Base-by-base conservation (phyloP, 352 stramenopile species). In the Phytophthora sojae region DNA sequence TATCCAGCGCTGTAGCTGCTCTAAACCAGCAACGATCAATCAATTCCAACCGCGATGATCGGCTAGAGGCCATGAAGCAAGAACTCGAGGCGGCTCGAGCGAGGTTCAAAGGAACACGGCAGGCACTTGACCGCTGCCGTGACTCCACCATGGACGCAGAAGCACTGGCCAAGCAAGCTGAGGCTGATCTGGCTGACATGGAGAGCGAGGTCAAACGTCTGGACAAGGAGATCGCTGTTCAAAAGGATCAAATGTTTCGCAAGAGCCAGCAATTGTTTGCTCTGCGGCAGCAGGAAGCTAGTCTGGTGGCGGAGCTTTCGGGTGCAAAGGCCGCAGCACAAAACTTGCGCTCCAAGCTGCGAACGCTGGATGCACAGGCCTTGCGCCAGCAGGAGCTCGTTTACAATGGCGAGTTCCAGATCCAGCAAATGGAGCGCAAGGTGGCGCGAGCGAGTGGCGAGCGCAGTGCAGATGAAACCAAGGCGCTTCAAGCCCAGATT, bases 381-480 rank as follows among this genome's bases (percentile, higher is more conserved):
- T 76, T 96, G 30, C 83, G 91, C 0, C 97, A 99, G 71, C 88
- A 98, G 64, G 96, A 99, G 79, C 81, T 99, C 7, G 81, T 99
- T 57, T 98, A 99, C 76, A 98, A 97, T 73, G 95, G 94, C 53
- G 97, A 99, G 77, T 99, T 99, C 76, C 93, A 99, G 80, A 98
- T 99, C 65, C 95, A 99, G 73, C 93, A 98, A 73, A 98, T 98
- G 83, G 95, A 99, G 78, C 89, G 93, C 50, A 98, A 98, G 66
- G 91, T 99, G 23, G 90, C 95, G 26, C 88, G 95, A 35, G 96
- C 93, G 53, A 96, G 95, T 39, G 97, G 96, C 5, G 94, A 98
- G 70, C 88, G 96, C 23, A 97, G 88, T 35, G 95, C 97, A 44
- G 97, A 99, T 56, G 97, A 99, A 71, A 98, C 98, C 53, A 90